phyloP scores from a whole-genome alignment of 768 basidiomycete species.

The Calocybe indica region DNA sequence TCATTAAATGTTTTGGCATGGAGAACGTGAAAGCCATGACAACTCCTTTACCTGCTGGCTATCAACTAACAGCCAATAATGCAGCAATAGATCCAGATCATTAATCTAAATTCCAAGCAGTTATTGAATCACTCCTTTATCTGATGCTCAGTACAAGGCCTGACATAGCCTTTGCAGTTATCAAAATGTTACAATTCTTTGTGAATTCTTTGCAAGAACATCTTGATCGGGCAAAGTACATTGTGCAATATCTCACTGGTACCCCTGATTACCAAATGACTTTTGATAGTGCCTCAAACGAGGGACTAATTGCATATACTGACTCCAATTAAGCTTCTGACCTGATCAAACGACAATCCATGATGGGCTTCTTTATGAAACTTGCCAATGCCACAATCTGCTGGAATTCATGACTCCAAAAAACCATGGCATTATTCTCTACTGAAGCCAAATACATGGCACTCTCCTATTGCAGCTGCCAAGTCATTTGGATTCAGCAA shows the following conservation, averaged over 20 bases:
- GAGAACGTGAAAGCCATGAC: slow-evolving; percentile 1
- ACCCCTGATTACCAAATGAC: background rate
- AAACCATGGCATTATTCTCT: slow-evolving; percentile 2
- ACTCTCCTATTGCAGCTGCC: background rate
- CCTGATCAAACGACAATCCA: background rate
- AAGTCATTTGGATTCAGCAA: background rate
- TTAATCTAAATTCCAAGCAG: slow-evolving; percentile 4
- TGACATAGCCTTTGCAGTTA: background rate
- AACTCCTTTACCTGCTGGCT: slow-evolving; percentile 5
- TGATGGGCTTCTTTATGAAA: background rate
- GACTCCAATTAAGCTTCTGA: slow-evolving; percentile 5
- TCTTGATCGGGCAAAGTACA: slow-evolving; percentile 1
- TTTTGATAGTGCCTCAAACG: background rate
- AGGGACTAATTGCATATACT: background rate
- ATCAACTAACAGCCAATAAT: background rate
- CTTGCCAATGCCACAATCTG: slow-evolving; percentile 1
- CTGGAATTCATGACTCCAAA: slow-evolving; percentile 4
- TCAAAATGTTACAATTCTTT: background rate
- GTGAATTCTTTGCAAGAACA: background rate
- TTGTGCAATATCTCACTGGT: slow-evolving; percentile 1
- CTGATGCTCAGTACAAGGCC: slow-evolving; percentile 8
- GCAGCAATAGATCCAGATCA: background rate
- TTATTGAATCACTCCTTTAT: slow-evolving; percentile 16
- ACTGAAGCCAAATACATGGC: slow-evolving; percentile 7
- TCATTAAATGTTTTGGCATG: slow-evolving; percentile 3